Conservation (phyloP, 208 protist genomes). For the Trypanosoma scelopori region DNA sequence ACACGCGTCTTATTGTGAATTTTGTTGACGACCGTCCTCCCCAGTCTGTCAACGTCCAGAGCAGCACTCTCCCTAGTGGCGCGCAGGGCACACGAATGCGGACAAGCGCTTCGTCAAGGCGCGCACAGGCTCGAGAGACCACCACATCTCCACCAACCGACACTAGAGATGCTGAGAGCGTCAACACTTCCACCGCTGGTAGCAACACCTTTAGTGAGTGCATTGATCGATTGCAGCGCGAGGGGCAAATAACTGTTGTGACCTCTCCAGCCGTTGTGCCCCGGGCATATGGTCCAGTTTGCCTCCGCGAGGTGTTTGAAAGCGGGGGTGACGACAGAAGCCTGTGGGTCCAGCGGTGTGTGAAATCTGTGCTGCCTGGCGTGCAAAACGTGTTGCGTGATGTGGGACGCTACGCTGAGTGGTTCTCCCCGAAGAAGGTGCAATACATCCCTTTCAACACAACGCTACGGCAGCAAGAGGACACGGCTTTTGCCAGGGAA, state of each 20-base stretch:
- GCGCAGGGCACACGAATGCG: background rate
- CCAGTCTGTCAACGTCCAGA: background rate
- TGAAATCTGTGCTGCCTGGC: constrained; percentile 17
- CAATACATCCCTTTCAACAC: background rate
- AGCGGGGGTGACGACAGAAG: constrained; percentile 11
- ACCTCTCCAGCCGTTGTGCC: background rate
- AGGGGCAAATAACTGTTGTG: constrained; percentile 1
- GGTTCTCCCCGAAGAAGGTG: constrained; percentile 11
- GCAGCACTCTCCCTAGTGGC: background rate
- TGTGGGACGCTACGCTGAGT: constrained; percentile 15
- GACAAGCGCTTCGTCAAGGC: background rate
- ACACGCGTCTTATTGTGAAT: constrained; percentile 26
- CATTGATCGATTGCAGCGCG: constrained; percentile 13
- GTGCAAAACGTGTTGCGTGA: constrained; percentile 12
- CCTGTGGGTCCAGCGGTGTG: constrained; percentile 15
- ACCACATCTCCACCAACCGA: background rate
- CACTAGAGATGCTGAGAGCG: constrained; percentile 7
- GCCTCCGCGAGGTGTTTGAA: constrained; percentile 22
- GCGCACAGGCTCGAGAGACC: background rate
- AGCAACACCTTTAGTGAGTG: constrained; percentile 7
- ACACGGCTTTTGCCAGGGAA: background rate
- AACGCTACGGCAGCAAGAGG: background rate
- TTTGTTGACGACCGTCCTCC: constrained; percentile 13
- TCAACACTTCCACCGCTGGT: background rate
- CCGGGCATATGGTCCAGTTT: constrained; percentile 1